Evolutionary conservation across 2,329 filamentous ascomycete genomes (phyloP).

Genomic region (Diaporthe longicolla): DNA sequence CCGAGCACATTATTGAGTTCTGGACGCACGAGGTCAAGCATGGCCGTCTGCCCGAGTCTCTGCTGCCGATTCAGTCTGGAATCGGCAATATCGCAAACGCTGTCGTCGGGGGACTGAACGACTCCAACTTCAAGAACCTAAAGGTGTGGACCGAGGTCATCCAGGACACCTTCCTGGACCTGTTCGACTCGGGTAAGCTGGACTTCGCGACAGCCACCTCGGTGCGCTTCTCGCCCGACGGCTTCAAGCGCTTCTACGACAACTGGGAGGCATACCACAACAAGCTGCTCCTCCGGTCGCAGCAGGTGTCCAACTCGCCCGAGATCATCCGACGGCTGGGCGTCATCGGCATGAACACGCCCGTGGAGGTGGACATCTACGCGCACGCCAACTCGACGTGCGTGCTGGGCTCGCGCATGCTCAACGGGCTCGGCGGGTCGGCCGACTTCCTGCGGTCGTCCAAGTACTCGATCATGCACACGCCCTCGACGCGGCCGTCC

Average conservation of each 20-base stretch:
- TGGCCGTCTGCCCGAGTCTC: slow-evolving; percentile 81
- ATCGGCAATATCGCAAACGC: slow-evolving; percentile 96
- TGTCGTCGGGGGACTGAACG: slow-evolving; percentile 85
- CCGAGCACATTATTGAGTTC: slow-evolving; percentile 83
- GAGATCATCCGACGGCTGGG: slow-evolving; percentile 91
- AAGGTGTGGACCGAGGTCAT: slow-evolving; percentile 96
- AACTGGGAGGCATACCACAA: slow-evolving; percentile 84
- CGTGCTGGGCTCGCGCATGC: slow-evolving; percentile 89
- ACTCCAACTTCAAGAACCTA: slow-evolving; percentile 87
- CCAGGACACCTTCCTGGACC: slow-evolving; percentile 90
- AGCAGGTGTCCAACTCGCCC: slow-evolving; percentile 89
- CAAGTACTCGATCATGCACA: slow-evolving; percentile 96
- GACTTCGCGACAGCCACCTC: slow-evolving; percentile 93
- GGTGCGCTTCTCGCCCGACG: slow-evolving; percentile 90
- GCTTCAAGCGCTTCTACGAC: slow-evolving; percentile 92
- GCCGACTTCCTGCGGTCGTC: slow-evolving; percentile 84
- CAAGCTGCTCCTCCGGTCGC: slow-evolving; percentile 88
- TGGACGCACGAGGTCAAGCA: slow-evolving; percentile 87
- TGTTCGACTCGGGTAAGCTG: slow-evolving; percentile 89
- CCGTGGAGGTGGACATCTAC: slow-evolving; percentile 94
- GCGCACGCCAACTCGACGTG: slow-evolving; percentile 93
- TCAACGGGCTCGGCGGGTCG: slow-evolving; percentile 86
- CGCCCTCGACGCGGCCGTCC: slow-evolving; percentile 82
- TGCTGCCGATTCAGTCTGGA: slow-evolving; percentile 87
- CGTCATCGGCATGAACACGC: slow-evolving; percentile 95